A percentile compares a stretch with the other conserved stretches of the same genome.
phyloP scores from a whole-genome alignment of 2,329 filamentous ascomycete genomes.

The Colletotrichum chlorophyti region DNA sequence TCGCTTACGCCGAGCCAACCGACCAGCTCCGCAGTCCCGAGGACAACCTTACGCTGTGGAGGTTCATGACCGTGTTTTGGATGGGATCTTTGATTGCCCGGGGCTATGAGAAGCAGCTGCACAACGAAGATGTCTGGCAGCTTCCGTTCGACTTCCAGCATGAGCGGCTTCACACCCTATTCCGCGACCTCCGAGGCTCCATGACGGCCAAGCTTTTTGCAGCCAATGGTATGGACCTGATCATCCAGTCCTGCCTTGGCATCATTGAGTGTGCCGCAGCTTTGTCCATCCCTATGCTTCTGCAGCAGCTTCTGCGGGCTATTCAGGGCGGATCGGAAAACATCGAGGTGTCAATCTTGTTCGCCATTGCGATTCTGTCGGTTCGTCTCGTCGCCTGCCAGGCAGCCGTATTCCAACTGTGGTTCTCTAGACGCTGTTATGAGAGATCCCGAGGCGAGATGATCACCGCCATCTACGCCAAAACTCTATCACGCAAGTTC shows the following conservation, averaged over 20 bases:
- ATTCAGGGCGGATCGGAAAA: slow-evolving; percentile 62
- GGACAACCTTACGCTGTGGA: slow-evolving; percentile 79
- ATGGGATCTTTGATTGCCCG: slow-evolving; percentile 74
- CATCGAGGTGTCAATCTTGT: slow-evolving; percentile 66
- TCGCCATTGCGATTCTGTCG: slow-evolving; percentile 67
- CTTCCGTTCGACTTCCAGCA: slow-evolving; percentile 86
- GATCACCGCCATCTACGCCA: slow-evolving; percentile 85
- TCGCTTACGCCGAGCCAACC: slow-evolving; percentile 66
- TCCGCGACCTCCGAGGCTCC: slow-evolving; percentile 75
- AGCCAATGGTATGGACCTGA: slow-evolving; percentile 81
- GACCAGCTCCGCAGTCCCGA: slow-evolving; percentile 73
- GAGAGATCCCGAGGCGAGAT: slow-evolving; percentile 85
- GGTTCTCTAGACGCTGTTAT: slow-evolving; percentile 85
- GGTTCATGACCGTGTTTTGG: slow-evolving; percentile 88
- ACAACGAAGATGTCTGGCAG: slow-evolving; percentile 83
- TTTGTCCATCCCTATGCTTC: slow-evolving; percentile 68
- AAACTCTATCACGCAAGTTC: slow-evolving; percentile 72
- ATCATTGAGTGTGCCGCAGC: slow-evolving; percentile 65
- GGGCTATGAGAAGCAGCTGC: slow-evolving; percentile 69
- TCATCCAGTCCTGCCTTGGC: slow-evolving; percentile 70
- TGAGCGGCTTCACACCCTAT: slow-evolving; percentile 73
- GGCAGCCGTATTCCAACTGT: slow-evolving; percentile 72
- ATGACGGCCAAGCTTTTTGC: slow-evolving; percentile 73
- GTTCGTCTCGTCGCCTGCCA: slow-evolving; percentile 69
- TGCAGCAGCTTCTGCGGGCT: slow-evolving; percentile 74